Conservation (phyloP, 1,284 basidiomycete genomes). For the Mycena sp. region DNA sequence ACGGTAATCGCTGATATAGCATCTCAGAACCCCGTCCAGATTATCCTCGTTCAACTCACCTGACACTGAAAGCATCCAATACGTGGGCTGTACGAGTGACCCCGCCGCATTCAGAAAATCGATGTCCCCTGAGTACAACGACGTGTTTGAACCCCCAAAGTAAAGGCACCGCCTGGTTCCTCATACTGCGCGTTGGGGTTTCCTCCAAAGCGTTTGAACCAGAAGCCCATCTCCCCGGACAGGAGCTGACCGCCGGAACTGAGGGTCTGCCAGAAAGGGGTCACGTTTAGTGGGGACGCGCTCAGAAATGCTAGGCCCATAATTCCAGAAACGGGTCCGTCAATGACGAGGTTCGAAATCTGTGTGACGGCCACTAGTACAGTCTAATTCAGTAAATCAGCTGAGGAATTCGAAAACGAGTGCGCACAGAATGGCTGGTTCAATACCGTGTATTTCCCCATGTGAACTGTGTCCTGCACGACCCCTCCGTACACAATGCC, state of each 20-base stretch:
- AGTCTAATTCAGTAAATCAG: constrained; percentile 3
- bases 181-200: constrained; percentile 37
- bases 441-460: constrained; percentile 4
- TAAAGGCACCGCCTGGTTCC: constrained; percentile 72
- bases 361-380: constrained; percentile 5
- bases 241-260: neutral
- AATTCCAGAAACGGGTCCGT: neutral
- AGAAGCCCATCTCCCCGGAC: constrained; percentile 65
- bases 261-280: constrained; percentile 1
- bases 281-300: neutral
- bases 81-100: constrained; percentile 44
- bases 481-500: constrained; percentile 7
- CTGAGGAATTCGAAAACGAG: neutral
- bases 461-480: constrained; percentile 3
- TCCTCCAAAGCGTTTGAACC: constrained; percentile 51
- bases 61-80: constrained; percentile 69
- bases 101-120: constrained; percentile 61
- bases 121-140: constrained; percentile 67
- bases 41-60: no score
- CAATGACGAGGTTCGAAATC: neutral
- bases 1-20: constrained; percentile 50
- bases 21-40: no score
- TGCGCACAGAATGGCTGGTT: constrained; percentile 11
- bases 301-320: constrained; percentile 8
- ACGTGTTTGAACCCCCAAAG: constrained; percentile 76